These are phyloP conservation scores for Escovopsis sp. DNA, from an alignment of 2,329 filamentous ascomycete species.

Conservation along the genomic window DNA sequence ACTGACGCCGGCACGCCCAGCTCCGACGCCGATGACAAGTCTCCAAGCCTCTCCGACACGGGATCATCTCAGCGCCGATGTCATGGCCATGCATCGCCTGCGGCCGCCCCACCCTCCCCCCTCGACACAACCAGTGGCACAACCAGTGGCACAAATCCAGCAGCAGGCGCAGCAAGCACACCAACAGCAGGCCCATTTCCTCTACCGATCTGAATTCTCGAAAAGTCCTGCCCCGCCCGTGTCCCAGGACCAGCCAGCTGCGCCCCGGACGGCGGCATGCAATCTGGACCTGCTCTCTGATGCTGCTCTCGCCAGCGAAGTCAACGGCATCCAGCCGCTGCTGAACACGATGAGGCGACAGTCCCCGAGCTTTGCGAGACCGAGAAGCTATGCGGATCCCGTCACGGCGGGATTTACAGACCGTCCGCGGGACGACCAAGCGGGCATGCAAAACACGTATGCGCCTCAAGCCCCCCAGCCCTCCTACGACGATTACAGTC, in stretches of 20 bases:
- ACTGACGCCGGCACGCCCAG: no score
- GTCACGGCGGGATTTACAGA: slow-evolving; percentile 24
- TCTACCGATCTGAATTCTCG: slow-evolving; percentile 24
- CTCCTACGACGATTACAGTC: slow-evolving; percentile 41
- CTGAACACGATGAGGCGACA: slow-evolving; percentile 30
- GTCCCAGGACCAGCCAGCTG: slow-evolving; percentile 31
- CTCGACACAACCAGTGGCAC: slow-evolving; percentile 2
- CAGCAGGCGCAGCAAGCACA: slow-evolving; percentile 7
- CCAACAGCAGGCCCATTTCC: slow-evolving; percentile 19
- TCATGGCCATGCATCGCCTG: slow-evolving; percentile 26
- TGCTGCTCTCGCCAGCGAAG: slow-evolving; percentile 43
- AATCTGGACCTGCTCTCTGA: slow-evolving; percentile 45
- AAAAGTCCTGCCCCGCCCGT: slow-evolving; percentile 20
- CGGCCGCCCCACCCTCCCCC: slow-evolving; percentile 10
- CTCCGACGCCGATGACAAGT: slow-evolving; percentile 9
- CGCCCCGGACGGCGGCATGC: slow-evolving; percentile 32
- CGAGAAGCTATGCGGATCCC: slow-evolving; percentile 35
- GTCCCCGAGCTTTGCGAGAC: slow-evolving; percentile 24
- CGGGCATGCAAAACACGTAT: slow-evolving; percentile 25
- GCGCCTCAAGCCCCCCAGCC: slow-evolving; percentile 15
- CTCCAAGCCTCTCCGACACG: slow-evolving; percentile 34
- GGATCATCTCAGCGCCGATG: slow-evolving; percentile 30
- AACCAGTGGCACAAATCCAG: slow-evolving; percentile 7
- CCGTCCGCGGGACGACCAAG: slow-evolving; percentile 31
- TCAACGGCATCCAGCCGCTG: slow-evolving; percentile 35